Conservation (phyloP, 1,139 yeast species). For the Geotrichum fermentans region DNA sequence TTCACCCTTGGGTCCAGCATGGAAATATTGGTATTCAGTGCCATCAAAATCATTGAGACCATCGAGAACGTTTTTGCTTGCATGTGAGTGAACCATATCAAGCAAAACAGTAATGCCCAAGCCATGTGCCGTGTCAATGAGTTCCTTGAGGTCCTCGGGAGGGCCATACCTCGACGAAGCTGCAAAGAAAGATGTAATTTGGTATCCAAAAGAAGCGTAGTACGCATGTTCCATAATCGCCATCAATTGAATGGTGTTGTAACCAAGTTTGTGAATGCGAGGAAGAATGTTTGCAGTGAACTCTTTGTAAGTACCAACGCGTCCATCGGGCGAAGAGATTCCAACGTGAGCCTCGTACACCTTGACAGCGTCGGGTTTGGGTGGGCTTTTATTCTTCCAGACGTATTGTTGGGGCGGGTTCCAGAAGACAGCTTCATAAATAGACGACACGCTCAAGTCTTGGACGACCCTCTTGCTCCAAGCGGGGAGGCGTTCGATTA, state of each 20-base stretch:
- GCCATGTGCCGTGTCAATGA: constrained; percentile 87
- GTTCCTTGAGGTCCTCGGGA: constrained; percentile 88
- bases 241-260: constrained; percentile 92
- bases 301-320: constrained; percentile 77
- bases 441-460: constrained; percentile 46
- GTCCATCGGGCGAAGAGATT: constrained; percentile 85
- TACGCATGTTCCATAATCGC: constrained; percentile 99
- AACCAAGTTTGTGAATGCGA: constrained; percentile 73
- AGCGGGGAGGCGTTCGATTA: constrained; percentile 78
- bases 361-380: constrained; percentile 66
- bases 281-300: constrained; percentile 79
- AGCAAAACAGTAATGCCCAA: constrained; percentile 80
- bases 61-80: constrained; percentile 88
- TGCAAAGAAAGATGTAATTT: constrained; percentile 89
- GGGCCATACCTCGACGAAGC: constrained; percentile 85
- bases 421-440: constrained; percentile 90
- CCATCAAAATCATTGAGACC: constrained; percentile 94
- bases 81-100: constrained; percentile 94
- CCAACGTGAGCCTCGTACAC: constrained; percentile 97
- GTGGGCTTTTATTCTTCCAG: constrained; percentile 51
- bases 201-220: constrained; percentile 96
- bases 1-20: constrained; percentile 74
- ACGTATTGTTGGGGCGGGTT: constrained; percentile 60
- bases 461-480: constrained; percentile 85
- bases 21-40: constrained; percentile 91